Base-by-base conservation (phyloP, 352 stramenopile genomes). In the Phytophthora melonis region DNA sequence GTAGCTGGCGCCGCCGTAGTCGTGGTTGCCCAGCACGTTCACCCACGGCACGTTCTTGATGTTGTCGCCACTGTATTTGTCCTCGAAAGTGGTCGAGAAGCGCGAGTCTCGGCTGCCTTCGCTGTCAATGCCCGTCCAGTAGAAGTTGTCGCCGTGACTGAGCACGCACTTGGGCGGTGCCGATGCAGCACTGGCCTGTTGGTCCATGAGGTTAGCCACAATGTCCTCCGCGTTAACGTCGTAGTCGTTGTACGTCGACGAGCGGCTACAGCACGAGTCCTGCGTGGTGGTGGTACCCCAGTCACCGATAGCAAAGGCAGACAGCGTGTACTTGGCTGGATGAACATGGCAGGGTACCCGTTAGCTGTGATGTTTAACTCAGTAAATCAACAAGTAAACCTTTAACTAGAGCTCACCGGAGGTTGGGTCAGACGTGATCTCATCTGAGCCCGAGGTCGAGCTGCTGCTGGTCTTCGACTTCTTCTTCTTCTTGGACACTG, bases 111-210 rank as follows among this genome's bases (percentile, higher is more conserved):
- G 77, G 27, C 84, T 86, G 9, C 65, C 68, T 63, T 78, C 72
- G 19, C 66, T 75, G 55, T 87, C 79, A 39, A 94, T 77, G 19
- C 88, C 88, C 68, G 90, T 88, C 88, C 88, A 94, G 78, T 94
- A 94, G 58, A 94, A 94, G 77, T 92, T 94, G 76, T 94, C 88
- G 47, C 86, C 87, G 70, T 94, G 87, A 43, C 87, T 84, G 32
- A 94, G 57, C n/a, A 94, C 79, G 13, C 63, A 85, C 54, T 88
- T 87, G 1, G 87, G 87, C 49, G 87, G 72, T 36, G 86, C 68
- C 7, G 81, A 75, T 1, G 68, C 78, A 56, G 76, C 75, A 14
- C 65, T 74, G 5, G 74, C 79, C 60, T 88, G 81, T 53, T 80
- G 64, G 60, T 91, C 74, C 49, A 89, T 83, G 27, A 87, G 13